Percentiles rank a stretch among this genome's conserved stretches.
Conservation (phyloP, 176 grass and related monocot species). For the Eleusine indica region DNA sequence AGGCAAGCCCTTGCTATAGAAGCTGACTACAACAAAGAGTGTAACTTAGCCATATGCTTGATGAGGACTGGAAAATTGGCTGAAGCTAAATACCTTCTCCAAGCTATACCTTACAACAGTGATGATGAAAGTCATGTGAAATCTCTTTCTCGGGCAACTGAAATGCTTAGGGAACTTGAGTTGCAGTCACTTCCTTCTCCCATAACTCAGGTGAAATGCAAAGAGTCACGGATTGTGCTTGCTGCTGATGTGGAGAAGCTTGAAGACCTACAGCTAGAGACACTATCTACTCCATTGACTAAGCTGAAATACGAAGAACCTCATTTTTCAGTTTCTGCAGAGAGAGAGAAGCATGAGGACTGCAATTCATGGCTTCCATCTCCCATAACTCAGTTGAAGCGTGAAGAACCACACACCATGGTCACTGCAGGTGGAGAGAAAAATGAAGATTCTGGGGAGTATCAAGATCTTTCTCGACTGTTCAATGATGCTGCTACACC, state of each 20-base stretch:
- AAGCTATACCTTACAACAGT: constrained; percentile 49
- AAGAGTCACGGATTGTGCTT: constrained; percentile 29
- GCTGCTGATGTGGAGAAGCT: constrained; percentile 42
- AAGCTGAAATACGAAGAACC: constrained; percentile 40
- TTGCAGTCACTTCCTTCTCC: constrained; percentile 46
- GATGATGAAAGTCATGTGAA: constrained; percentile 54
- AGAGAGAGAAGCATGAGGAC: constrained; percentile 35
- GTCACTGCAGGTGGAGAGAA: constrained; percentile 28
- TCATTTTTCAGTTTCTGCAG: constrained; percentile 19
- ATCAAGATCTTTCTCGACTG: constrained; percentile 44
- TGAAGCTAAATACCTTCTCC: constrained; percentile 64
- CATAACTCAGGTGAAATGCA: constrained; percentile 47
- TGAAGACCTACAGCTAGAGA: constrained; percentile 36
- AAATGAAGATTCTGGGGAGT: constrained; percentile 26
- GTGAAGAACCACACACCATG: constrained; percentile 30
- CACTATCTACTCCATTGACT: constrained; percentile 26
- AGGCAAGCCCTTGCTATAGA: constrained; percentile 76
- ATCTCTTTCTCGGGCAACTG: constrained; percentile 50
- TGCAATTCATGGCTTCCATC: constrained; percentile 43
- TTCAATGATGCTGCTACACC: constrained; percentile 59
- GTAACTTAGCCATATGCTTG: constrained; percentile 75
- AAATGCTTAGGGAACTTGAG: constrained; percentile 56
- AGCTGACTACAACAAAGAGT: constrained; percentile 69
- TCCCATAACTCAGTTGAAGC: constrained; percentile 54
- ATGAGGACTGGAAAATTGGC: constrained; percentile 61